Conservation (phyloP, 805 yeast species). For the Saccharomycodes ludwigii region DNA sequence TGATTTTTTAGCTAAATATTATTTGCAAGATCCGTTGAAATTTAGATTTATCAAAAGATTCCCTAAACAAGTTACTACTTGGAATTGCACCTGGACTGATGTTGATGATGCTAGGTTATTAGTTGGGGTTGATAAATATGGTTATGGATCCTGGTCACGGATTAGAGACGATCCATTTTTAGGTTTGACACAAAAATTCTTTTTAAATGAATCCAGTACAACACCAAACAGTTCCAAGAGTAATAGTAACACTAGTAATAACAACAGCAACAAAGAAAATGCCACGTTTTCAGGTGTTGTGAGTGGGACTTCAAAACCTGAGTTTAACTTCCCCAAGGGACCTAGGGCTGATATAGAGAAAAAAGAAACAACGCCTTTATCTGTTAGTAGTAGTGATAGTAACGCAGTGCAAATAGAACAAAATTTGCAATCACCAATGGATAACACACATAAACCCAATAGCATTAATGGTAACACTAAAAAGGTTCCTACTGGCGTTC, state of each 20-base stretch:
- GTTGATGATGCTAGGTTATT: constrained; percentile 79
- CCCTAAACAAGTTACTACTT: constrained; percentile 76
- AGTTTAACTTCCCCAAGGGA: constrained; percentile 5
- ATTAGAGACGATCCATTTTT: constrained; percentile 92
- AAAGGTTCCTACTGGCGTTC: constrained; percentile 85
- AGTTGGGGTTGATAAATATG: constrained; percentile 82
- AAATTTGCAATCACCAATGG: too few species aligned
- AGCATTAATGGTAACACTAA: constrained; percentile 29
- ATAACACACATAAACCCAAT: too few species aligned
- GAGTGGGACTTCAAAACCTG: constrained; percentile 4
- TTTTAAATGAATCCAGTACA: constrained; percentile 37
- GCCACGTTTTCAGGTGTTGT: constrained; percentile 3
- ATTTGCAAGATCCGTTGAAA: constrained; percentile 37
- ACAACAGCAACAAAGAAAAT: constrained; percentile 1
- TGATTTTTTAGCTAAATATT: constrained; percentile 37
- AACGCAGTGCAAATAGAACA: too few species aligned
- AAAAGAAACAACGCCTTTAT: too few species aligned
- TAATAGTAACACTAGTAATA: constrained; percentile 3
- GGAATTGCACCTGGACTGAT: constrained; percentile 81
- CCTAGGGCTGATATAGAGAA: constrained; percentile 9
- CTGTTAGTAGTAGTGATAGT: too few species aligned
- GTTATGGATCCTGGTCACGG: constrained; percentile 91
- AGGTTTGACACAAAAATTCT: constrained; percentile 75
- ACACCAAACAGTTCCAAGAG: constrained; percentile 10
- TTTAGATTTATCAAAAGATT: constrained; percentile 44